phyloP scores from a whole-genome alignment of 1,284 basidiomycete genomes.

The Leucoagaricus sp. region DNA sequence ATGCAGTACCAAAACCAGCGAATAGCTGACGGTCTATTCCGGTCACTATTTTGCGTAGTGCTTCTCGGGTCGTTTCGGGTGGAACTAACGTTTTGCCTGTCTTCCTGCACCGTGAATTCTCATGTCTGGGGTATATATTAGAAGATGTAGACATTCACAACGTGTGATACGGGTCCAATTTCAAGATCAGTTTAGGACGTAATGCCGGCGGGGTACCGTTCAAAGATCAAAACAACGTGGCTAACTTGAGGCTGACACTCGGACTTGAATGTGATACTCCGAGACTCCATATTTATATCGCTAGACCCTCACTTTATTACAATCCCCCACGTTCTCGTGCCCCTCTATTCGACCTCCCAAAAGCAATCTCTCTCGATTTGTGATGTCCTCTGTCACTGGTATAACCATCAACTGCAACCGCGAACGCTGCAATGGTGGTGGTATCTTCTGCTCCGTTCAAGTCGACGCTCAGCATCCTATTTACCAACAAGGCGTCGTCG shows the following conservation, averaged over 20 bases:
- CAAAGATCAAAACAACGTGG: background rate
- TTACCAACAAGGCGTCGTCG: slow-evolving; percentile 2
- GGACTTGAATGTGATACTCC: background rate
- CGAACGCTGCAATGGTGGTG: slow-evolving; percentile 10
- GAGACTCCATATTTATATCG: background rate
- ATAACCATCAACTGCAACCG: slow-evolving; percentile 10
- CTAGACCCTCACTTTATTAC: background rate
- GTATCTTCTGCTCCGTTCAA: slow-evolving; percentile 8
- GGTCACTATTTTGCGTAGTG: background rate
- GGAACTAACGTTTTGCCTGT: no score
- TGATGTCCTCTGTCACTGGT: slow-evolving; percentile 3
- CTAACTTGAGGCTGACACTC: background rate
- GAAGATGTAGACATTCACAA: background rate
- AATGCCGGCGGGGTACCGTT: background rate
- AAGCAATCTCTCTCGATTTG: background rate
- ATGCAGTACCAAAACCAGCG: no score
- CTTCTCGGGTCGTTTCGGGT: background rate
- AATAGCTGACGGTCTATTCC: no score
- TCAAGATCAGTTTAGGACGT: background rate
- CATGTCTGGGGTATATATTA: background rate
- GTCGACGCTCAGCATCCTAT: slow-evolving; percentile 4
- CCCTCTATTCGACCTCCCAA: background rate
- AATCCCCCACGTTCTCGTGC: background rate
- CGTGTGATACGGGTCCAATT: background rate
- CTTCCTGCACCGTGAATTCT: no score